Conservation (phyloP, 257 asterid species). For the Thymus mandschuricus region DNA sequence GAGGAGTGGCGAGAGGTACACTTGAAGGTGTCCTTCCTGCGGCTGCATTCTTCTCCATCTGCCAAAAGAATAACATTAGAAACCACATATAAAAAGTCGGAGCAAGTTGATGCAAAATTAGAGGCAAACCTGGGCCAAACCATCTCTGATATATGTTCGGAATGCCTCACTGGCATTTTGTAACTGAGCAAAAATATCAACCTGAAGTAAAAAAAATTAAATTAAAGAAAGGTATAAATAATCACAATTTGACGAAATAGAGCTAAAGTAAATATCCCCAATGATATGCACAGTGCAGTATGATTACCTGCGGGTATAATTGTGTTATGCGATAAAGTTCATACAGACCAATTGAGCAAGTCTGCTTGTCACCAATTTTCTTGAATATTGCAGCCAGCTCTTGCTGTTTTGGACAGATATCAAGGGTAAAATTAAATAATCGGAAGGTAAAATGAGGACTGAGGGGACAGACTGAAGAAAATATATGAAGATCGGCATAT, state of each 20-base stretch:
- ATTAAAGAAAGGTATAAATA: background rate
- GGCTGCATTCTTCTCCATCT: slow-evolving; percentile 99
- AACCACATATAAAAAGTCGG: background rate
- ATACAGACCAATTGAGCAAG: slow-evolving; percentile 95
- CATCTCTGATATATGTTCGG: slow-evolving; percentile 95
- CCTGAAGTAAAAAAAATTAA: slow-evolving; percentile 47
- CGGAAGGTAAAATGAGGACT: background rate
- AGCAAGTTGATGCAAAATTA: background rate
- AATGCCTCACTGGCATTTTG: slow-evolving; percentile 99
- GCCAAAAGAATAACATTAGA: slow-evolving; percentile 38
- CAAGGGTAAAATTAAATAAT: slow-evolving; percentile 2
- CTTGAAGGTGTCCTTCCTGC: slow-evolving; percentile 99
- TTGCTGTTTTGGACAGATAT: slow-evolving; percentile 64
- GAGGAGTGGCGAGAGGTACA: slow-evolving; percentile 94
- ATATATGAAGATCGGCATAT: background rate
- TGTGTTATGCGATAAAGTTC: slow-evolving; percentile 97
- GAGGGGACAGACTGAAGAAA: background rate
- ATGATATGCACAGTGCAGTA: background rate
- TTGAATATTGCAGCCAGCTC: slow-evolving; percentile 97
- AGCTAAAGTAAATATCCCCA: slow-evolving; percentile 12
- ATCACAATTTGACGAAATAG: background rate
- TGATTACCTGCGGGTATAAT: slow-evolving; percentile 82
- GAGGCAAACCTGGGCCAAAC: slow-evolving; percentile 82
- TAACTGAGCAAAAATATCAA: slow-evolving; percentile 93
- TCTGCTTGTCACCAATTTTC: slow-evolving; percentile 99